Base-by-base conservation (phyloP, 2,329 filamentous ascomycete species). In the Alternaria atra region DNA sequence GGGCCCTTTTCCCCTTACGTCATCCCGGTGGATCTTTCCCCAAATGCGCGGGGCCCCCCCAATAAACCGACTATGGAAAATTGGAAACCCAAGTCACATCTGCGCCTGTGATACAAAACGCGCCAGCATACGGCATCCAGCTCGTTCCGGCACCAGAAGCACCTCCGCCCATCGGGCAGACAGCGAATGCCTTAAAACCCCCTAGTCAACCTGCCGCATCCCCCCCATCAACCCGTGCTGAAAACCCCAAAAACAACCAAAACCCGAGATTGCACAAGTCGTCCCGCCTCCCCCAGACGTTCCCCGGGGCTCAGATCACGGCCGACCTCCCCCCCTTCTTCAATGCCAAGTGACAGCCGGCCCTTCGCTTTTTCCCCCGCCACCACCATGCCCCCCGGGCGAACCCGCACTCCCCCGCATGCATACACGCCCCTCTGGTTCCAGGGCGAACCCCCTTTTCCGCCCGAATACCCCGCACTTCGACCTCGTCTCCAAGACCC, bases 261-360 rank as follows among this genome's bases (percentile, higher is more conserved):
- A 20, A 25, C 51, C 61, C 7, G 73, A 75, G 30, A 46, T 58
- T 6, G 43, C 55, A 17, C 65, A 65, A 15, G 32, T 39, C 5
- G 52, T 46, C 9, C 60, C 55, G 34, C 43, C 44, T n/a, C 15
- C 37, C 46, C 13, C 53, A 47, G 43, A 47, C 42, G 7, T 20
- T 58, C n/a, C 29, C 57, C 15, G 65, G 17, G 61, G 63, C 4
- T 40, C 55, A 4, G 47, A 9, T 40, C 7, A 60, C 61, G 3
- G 32, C 61, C 6, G 72, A 74, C 23, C 43, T 74, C n/a, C n/a
- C 32, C 65, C 69, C 12, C 58, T 76, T 8, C 62, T 74, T 1
- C 74, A 77, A 57, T 77, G 70, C 54, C 74, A 77, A 60, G 70
- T 76, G 5, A 71, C 75, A 6, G 71, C 69, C n/a, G 52, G 64